phyloP scores from a whole-genome alignment of 495 filamentous ascomycete genomes.

The Aspergillus biplanus region DNA sequence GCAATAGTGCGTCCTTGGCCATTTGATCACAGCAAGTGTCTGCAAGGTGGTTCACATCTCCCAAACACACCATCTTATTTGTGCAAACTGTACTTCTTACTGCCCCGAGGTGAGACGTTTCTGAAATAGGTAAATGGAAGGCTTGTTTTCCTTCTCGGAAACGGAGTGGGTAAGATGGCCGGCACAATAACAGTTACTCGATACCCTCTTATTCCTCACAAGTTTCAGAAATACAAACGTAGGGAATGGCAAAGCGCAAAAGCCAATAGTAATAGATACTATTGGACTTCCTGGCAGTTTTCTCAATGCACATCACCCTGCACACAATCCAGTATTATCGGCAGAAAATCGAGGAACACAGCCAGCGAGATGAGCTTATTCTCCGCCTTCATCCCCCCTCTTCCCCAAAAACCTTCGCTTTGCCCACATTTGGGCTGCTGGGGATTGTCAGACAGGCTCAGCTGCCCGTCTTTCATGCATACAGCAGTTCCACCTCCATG shows the following conservation, averaged over 20 bases:
- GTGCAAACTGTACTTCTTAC: background rate
- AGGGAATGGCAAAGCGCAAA: too few species aligned
- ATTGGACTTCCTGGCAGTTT: conserved; percentile 12
- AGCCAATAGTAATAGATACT: background rate
- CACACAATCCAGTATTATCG: conserved; percentile 16
- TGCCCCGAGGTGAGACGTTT: background rate
- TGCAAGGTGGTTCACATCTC: conserved; percentile 19
- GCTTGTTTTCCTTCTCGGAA: too few species aligned
- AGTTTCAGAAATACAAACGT: too few species aligned
- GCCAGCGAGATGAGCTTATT: conserved; percentile 16
- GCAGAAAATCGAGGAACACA: conserved; percentile 9
- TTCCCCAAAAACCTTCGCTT: conserved; percentile 6
- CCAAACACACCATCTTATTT: background rate
- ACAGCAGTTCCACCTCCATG: conserved; percentile 25
- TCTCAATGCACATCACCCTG: conserved; percentile 17
- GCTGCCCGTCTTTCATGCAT: conserved; percentile 32
- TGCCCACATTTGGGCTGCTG: conserved; percentile 8
- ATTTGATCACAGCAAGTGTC: conserved; percentile 13
- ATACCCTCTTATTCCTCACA: too few species aligned
- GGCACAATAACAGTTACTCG: too few species aligned
- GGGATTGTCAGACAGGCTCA: conserved; percentile 23
- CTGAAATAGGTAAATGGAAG: too few species aligned
- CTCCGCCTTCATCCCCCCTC: background rate
- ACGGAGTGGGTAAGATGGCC: too few species aligned
- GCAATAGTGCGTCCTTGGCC: conserved; percentile 8